A percentile compares a stretch with the other conserved stretches of the same genome.
These are phyloP conservation scores for Mangifera indica DNA, from an alignment of 345 rosid genomes.

Conservation along the genomic window DNA sequence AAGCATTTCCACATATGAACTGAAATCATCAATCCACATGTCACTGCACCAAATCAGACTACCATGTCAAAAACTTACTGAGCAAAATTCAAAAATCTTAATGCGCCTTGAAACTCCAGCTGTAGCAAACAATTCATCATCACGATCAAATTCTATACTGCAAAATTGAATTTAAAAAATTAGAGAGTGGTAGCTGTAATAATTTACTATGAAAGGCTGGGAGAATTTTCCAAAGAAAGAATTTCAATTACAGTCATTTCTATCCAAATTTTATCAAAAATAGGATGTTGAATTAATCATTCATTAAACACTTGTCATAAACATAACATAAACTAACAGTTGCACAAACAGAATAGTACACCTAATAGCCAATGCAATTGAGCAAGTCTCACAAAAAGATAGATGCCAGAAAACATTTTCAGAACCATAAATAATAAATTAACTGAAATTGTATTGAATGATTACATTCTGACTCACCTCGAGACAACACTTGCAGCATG, in stretches of 20 bases:
- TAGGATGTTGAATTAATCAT: neutral
- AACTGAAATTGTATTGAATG: constrained; percentile 1
- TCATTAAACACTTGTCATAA: neutral
- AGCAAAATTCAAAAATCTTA: constrained; percentile 56
- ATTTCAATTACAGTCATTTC: neutral
- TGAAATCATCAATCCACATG: constrained; percentile 7
- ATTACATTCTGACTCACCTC: constrained; percentile 40
- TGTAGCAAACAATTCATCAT: constrained; percentile 61
- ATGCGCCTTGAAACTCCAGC: constrained; percentile 65
- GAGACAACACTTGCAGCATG: constrained; percentile 54
- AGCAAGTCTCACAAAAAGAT: neutral
- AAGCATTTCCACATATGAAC: neutral
- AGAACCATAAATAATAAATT: neutral
- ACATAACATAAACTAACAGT: neutral
- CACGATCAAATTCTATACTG: constrained; percentile 70
- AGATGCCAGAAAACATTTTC: neutral
- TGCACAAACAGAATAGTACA: neutral
- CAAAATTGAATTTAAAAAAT: constrained; percentile 19
- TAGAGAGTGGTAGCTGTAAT: neutral
- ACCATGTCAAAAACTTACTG: constrained; percentile 35
- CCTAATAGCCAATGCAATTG: neutral
- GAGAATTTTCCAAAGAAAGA: neutral
- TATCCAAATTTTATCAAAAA: neutral
- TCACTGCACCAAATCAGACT: neutral
- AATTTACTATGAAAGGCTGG: neutral